These are phyloP conservation scores for Biscogniauxia marginata DNA, from an alignment of 2,329 filamentous ascomycete genomes.

Conservation along the genomic window DNA sequence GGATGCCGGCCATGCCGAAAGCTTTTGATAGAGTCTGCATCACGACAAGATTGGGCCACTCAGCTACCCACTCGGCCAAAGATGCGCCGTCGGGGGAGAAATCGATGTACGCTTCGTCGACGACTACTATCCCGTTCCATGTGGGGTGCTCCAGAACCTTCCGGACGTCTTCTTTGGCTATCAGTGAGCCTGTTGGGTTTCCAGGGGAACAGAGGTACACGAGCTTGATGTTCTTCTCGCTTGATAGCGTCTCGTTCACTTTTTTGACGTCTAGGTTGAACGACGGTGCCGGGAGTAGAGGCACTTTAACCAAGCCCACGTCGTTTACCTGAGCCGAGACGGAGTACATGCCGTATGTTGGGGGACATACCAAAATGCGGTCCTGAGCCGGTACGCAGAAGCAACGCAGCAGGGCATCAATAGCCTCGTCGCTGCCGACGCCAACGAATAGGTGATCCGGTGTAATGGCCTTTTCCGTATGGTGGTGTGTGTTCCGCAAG, in stretches of 20 bases:
- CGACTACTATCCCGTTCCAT: conserved; percentile 91
- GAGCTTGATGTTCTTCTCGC: conserved; percentile 69
- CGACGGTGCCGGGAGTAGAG: conserved; percentile 66
- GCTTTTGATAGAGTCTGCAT: conserved; percentile 99
- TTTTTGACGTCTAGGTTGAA: conserved; percentile 74
- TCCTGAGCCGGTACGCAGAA: conserved; percentile 88
- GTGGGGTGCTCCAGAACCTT: conserved; percentile 77
- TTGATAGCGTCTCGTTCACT: conserved; percentile 64
- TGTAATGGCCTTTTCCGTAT: conserved; percentile 70
- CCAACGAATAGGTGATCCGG: conserved; percentile 90
- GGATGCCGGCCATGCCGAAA: conserved; percentile 91
- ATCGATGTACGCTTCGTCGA: conserved; percentile 96
- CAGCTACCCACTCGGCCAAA: conserved; percentile 85
- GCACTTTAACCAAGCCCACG: conserved; percentile 80
- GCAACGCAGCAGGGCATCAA: conserved; percentile 88
- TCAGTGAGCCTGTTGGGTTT: conserved; percentile 82
- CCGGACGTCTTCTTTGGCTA: conserved; percentile 72
- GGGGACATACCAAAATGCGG: conserved; percentile 90
- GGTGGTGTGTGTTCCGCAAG: conserved; percentile 80
- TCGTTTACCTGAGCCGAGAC: conserved; percentile 96
- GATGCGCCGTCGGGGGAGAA: conserved; percentile 79
- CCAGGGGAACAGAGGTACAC: conserved; percentile 93
- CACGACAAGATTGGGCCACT: conserved; percentile 94
- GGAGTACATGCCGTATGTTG: conserved; percentile 97
- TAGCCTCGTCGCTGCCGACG: conserved; percentile 94